A percentile compares a stretch with the other conserved stretches of the same genome.
Conservation (phyloP, 2,329 filamentous ascomycete species). For the Cercospora canescens region DNA sequence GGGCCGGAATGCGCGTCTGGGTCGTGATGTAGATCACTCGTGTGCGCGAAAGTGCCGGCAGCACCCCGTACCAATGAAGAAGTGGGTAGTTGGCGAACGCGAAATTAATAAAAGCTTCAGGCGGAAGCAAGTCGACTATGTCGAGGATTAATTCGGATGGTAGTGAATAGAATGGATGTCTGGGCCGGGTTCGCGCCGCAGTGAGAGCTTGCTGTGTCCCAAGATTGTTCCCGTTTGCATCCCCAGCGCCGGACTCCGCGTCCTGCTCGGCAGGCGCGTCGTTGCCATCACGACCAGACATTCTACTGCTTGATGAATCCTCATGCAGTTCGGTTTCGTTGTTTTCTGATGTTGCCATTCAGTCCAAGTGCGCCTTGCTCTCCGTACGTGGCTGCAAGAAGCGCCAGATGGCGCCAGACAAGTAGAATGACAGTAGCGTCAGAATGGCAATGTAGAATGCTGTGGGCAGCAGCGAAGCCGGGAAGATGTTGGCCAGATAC, state of each 20-base stretch:
- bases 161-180: slow-evolving; percentile 41
- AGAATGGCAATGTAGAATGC: slow-evolving; percentile 67
- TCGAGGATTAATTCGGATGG: slow-evolving; percentile 50
- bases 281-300: not conserved
- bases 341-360: slow-evolving; percentile 6
- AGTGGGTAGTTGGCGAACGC: slow-evolving; percentile 49
- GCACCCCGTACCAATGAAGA: slow-evolving; percentile 41
- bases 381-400: slow-evolving; percentile 22
- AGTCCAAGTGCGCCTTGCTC: slow-evolving; percentile 30
- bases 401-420: slow-evolving; percentile 49
- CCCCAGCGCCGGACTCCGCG: not conserved
- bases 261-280: not conserved
- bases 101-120: slow-evolving; percentile 46
- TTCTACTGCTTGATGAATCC: not conserved
- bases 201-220: slow-evolving; percentile 7
- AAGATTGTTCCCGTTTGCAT: not conserved
- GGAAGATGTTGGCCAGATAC: slow-evolving; percentile 76
- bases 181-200: slow-evolving; percentile 11
- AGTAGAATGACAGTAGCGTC: slow-evolving; percentile 53
- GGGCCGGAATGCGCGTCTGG: slow-evolving; percentile 30
- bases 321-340: not conserved
- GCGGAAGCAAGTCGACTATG: slow-evolving; percentile 44
- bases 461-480: slow-evolving; percentile 73
- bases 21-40: slow-evolving; percentile 34
- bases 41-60: slow-evolving; percentile 34